These are phyloP conservation scores for Eutypa lata DNA, from an alignment of 2,329 filamentous ascomycete species.

Conservation along the genomic window DNA sequence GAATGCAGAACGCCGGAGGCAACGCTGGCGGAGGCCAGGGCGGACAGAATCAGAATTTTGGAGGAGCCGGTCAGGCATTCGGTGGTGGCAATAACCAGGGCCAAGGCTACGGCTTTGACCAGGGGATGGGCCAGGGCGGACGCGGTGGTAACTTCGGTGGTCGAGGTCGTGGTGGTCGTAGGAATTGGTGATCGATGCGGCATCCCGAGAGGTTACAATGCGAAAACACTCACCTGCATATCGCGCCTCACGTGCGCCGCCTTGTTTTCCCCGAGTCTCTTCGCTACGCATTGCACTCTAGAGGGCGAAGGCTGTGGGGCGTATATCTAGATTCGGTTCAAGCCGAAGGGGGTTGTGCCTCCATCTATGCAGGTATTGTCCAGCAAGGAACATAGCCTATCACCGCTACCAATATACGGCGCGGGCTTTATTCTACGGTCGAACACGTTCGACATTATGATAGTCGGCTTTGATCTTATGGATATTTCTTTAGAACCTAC, in stretches of 20 bases:
- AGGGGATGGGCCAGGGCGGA: conserved; percentile 27
- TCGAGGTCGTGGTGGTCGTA: conserved; percentile 26
- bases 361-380: too few species aligned
- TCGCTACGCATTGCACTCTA: too few species aligned
- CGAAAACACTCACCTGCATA: background rate
- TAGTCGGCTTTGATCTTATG: too few species aligned
- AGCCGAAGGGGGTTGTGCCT: background rate
- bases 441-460: too few species aligned
- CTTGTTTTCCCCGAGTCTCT: background rate
- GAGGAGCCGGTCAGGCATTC: conserved; percentile 43
- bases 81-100: conserved; percentile 45
- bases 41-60: conserved; percentile 50
- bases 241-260: background rate
- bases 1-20: conserved; percentile 49
- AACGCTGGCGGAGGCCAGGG: conserved; percentile 40
- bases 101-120: conserved; percentile 42
- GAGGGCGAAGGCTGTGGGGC: background rate
- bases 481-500: too few species aligned
- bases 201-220: background rate
- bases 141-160: conserved; percentile 24
- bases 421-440: too few species aligned
- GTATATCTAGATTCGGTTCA: background rate
- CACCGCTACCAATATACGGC: too few species aligned
- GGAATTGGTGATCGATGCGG: conserved; percentile 24
- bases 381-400: too few species aligned